Evolutionary conservation across 2,329 filamentous ascomycete species (phyloP), one percentile per base, ranked within the genome.

Genomic region (Nemania abortiva): DNA sequence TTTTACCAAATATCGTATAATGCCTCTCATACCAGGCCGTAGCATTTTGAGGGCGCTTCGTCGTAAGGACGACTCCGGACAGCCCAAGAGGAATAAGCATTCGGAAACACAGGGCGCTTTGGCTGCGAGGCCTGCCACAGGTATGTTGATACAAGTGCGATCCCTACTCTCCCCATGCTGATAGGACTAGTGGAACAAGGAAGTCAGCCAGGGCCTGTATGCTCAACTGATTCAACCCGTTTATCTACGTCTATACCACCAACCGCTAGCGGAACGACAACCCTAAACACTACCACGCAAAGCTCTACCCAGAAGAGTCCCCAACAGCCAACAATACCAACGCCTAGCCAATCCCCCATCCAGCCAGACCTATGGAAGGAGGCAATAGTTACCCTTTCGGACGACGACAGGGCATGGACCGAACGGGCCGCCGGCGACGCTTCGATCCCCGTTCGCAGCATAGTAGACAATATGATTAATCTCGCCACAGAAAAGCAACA

Each of bases 301-400:
- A 18, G 10, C 49, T 18, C 47, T 15, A 9, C 22, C 39, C 52
- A 62, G 52, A 53, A 49, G 11, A 53, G 15, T 42, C n/a, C 42
- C 52, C 34, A 9, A 47, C 31, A 55, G 27, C 49, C 34, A 34
- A 37, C 27, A 27, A 29, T 9, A 18, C 39, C 22, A 29, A 22
- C 34, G 0, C 34, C 27, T 13, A 6, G 18, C 34, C 9, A 34
- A 20, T 20, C 47, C 22, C 13, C 45, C 18, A 31, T 22, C 31
- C 53, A 20, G n/a, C 18, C 9, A 49, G 49, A 63, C 45, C 57
- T 69, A 27, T 69, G 66, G 66, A 10, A 27, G n/a, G 2, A 57
- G 31, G 66, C 66, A 57, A 54, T n/a, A 39, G 56, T 24, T 37
- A 45, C 27, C 37, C 66, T 69, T n/a, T 65, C 66, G 15, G 24